Evolutionary conservation across 2,329 filamentous ascomycete species (phyloP).

Genomic region (Rhexocercosporidium sp.): DNA sequence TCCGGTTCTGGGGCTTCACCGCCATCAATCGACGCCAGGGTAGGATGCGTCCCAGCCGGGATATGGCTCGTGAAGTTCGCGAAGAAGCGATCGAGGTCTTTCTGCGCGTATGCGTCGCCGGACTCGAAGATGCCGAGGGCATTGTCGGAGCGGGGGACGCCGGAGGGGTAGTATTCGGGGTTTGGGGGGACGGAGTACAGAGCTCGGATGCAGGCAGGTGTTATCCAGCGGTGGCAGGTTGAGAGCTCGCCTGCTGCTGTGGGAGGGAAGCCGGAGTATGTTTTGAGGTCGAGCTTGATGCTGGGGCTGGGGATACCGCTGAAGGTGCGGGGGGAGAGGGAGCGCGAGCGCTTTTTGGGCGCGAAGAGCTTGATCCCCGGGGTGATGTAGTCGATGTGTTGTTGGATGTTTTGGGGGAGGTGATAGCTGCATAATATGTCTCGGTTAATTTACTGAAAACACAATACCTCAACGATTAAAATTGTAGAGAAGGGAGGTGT

Average conservation of each 20-base stretch:
- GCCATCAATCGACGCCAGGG: conserved; percentile 42
- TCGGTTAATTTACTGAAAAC: conserved; percentile 19
- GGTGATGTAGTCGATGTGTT: conserved; percentile 53
- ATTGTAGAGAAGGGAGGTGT: not conserved
- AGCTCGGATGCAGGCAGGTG: conserved; percentile 34
- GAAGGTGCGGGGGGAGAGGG: not conserved
- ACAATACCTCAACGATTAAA: not conserved
- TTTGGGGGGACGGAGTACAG: conserved; percentile 43
- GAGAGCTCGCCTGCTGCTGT: conserved; percentile 17
- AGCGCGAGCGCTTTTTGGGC: conserved; percentile 19
- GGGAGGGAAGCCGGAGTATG: not conserved
- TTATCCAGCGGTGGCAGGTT: conserved; percentile 25
- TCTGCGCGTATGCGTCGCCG: conserved; percentile 44
- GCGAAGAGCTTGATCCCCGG: conserved; percentile 48
- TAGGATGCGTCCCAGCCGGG: conserved; percentile 40
- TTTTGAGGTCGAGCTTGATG: not conserved
- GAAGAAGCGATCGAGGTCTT: conserved; percentile 44
- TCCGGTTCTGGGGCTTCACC: conserved; percentile 27
- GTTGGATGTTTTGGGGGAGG: conserved; percentile 47
- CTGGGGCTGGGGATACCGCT: conserved; percentile 8
- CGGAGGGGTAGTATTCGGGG: conserved; percentile 27
- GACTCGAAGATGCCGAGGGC: conserved; percentile 46
- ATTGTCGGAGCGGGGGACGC: conserved; percentile 36
- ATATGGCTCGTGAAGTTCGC: conserved; percentile 36
- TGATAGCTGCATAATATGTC: conserved; percentile 41